phyloP scores from a whole-genome alignment of 169 alveolate species.

The Plasmodium adleri region DNA sequence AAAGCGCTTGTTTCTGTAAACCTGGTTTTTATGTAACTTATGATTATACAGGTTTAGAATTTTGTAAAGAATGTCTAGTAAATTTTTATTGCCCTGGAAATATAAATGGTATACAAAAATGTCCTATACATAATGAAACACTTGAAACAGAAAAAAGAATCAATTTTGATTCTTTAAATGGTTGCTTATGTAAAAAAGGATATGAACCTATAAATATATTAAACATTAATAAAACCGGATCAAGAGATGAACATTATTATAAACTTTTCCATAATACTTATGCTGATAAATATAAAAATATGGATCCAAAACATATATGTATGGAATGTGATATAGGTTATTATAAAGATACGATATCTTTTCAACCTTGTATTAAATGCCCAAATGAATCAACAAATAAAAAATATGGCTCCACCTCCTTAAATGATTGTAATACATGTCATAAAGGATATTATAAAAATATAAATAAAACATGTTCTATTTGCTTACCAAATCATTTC shows the following conservation, averaged over 20 bases:
- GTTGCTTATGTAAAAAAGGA: conserved; percentile 71
- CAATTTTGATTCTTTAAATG: conserved; percentile 18
- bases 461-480: conserved; percentile 17
- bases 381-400: conserved; percentile 54
- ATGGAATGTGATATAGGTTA: conserved; percentile 84
- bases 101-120: background rate
- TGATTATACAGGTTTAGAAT: background rate
- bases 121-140: conserved; percentile 57
- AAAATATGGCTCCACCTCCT: conserved; percentile 23
- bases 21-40: conserved; percentile 52
- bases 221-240: conserved; percentile 13
- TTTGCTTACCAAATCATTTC: conserved; percentile 79
- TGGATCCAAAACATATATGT: conserved; percentile 76
- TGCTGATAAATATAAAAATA: conserved; percentile 2
- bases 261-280: conserved; percentile 31
- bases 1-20: conserved; percentile 77
- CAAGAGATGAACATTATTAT: conserved; percentile 43
- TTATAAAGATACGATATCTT: conserved; percentile 79
- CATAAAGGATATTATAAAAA: conserved; percentile 58
- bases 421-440: conserved; percentile 45
- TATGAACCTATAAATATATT: conserved; percentile 66
- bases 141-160: background rate
- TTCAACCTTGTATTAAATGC: conserved; percentile 82
- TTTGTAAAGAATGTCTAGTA: conserved; percentile 12
- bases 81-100: conserved; percentile 51